These are phyloP conservation scores for Candida rishiriensis DNA, from an alignment of 805 yeast genomes.

Conservation along the genomic window DNA sequence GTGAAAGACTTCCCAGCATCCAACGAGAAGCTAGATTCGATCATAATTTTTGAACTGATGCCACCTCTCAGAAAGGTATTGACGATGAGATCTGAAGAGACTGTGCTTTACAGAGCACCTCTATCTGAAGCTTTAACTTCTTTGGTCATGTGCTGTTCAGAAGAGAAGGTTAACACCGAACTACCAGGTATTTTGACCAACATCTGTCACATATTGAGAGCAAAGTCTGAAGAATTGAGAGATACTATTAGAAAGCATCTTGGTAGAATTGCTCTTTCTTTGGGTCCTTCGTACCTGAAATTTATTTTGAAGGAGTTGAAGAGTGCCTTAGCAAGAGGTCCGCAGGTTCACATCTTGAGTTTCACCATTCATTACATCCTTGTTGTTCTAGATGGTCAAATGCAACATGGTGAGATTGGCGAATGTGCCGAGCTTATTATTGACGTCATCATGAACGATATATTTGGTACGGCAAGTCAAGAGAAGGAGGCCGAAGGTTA, in stretches of 20 bases:
- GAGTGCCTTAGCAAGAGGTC: slow-evolving; percentile 78
- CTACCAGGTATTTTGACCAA: slow-evolving; percentile 82
- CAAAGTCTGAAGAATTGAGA: slow-evolving; percentile 82
- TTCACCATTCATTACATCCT: slow-evolving; percentile 77
- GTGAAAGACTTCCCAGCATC: slow-evolving; percentile 33
- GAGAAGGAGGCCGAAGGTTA: slow-evolving; percentile 96
- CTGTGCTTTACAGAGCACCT: slow-evolving; percentile 69
- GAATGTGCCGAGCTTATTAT: slow-evolving; percentile 54
- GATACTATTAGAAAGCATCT: slow-evolving; percentile 78
- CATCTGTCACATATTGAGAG: slow-evolving; percentile 83
- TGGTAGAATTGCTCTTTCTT: slow-evolving; percentile 53
- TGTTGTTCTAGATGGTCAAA: slow-evolving; percentile 37
- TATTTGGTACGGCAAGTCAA: slow-evolving; percentile 86
- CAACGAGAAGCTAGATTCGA: slow-evolving; percentile 36
- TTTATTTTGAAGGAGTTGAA: slow-evolving; percentile 76
- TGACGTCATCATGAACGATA: slow-evolving; percentile 82
- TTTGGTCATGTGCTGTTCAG: slow-evolving; percentile 57
- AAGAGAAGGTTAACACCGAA: slow-evolving; percentile 48
- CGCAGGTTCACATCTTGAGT: slow-evolving; percentile 90
- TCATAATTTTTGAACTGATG: slow-evolving; percentile 52
- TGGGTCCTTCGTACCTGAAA: slow-evolving; percentile 71
- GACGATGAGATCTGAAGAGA: slow-evolving; percentile 69
- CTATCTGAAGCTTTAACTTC: slow-evolving; percentile 76
- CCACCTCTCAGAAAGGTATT: slow-evolving; percentile 60
- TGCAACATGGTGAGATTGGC: slow-evolving; percentile 72